These are phyloP conservation scores for Arthrobotrys sphaeroides DNA, from an alignment of 2,329 filamentous ascomycete species.

Conservation along the genomic window DNA sequence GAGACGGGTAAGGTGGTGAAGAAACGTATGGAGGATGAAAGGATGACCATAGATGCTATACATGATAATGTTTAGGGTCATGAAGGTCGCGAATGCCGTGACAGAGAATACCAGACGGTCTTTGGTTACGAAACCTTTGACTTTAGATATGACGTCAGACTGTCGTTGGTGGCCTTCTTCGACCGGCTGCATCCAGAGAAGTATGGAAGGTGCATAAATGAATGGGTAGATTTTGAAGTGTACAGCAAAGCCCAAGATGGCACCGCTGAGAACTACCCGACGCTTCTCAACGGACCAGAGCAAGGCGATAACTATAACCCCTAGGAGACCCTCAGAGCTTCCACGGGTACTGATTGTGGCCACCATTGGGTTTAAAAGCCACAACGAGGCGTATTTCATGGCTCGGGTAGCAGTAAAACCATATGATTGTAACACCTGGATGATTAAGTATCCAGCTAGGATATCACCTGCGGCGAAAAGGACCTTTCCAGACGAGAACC, in stretches of 20 bases:
- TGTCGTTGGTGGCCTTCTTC: too few relatives aligned
- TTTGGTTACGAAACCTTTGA: constrained; percentile 65
- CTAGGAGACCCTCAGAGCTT: constrained; percentile 89
- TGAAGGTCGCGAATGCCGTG: constrained; percentile 77
- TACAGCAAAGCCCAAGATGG: constrained; percentile 81
- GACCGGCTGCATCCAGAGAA: constrained; percentile 78
- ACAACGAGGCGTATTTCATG: constrained; percentile 81
- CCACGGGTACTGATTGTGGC: constrained; percentile 94
- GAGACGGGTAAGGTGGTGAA: constrained; percentile 90
- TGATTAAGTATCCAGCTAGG: constrained; percentile 81
- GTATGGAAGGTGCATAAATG: constrained; percentile 83
- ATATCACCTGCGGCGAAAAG: constrained; percentile 87
- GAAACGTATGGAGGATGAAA: constrained; percentile 88
- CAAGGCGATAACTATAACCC: constrained; percentile 81
- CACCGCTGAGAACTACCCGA: constrained; percentile 72
- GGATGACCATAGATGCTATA: constrained; percentile 79
- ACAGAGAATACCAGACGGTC: constrained; percentile 69
- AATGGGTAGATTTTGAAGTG: constrained; percentile 99
- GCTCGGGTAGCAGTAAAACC: constrained; percentile 67
- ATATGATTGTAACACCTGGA: constrained; percentile 60
- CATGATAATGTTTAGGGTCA: constrained; percentile 79
- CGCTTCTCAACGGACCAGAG: constrained; percentile 80
- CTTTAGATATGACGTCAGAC: constrained; percentile 17
- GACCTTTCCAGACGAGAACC: constrained; percentile 86
- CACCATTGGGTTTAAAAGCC: constrained; percentile 98